Conservation (phyloP, 805 yeast species). For the Candida nonsorbophila region DNA sequence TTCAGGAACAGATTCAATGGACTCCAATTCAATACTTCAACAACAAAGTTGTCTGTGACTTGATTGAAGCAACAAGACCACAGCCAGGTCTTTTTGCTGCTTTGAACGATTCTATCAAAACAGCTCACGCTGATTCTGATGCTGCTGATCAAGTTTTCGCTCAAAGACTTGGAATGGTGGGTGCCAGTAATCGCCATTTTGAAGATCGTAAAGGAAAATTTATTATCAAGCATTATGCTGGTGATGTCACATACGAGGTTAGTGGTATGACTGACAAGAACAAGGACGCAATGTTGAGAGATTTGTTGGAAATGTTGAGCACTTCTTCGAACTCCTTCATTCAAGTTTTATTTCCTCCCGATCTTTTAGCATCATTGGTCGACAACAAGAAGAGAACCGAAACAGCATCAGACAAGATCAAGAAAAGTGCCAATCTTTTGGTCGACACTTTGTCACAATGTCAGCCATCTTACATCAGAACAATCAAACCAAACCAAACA, state of each 20-base stretch:
- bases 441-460: slow-evolving; percentile 86
- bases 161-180: slow-evolving; percentile 81
- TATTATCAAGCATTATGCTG: slow-evolving; percentile 93
- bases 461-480: slow-evolving; percentile 94
- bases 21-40: slow-evolving; percentile 95
- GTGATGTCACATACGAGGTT: slow-evolving; percentile 93
- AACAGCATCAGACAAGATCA: slow-evolving; percentile 94
- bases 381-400: slow-evolving; percentile 82
- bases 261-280: slow-evolving; percentile 92
- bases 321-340: slow-evolving; percentile 70
- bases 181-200: slow-evolving; percentile 74
- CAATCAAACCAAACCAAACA: slow-evolving; percentile 94
- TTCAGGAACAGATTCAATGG: slow-evolving; percentile 93
- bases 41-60: slow-evolving; percentile 92
- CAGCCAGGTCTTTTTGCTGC: slow-evolving; percentile 93
- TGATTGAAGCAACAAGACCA: slow-evolving; percentile 89
- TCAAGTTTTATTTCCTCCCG: slow-evolving; percentile 38
- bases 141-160: slow-evolving; percentile 98
- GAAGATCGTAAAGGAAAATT: slow-evolving; percentile 86
- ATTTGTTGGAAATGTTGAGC: slow-evolving; percentile 71
- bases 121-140: slow-evolving; percentile 94
- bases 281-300: slow-evolving; percentile 89
- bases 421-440: slow-evolving; percentile 81
- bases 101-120: slow-evolving; percentile 92
- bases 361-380: slow-evolving; percentile 24